Percentiles rank a stretch among this genome's conserved stretches.
Evolutionary conservation across 306 rosid genomes (phyloP).

Genomic region (Crotalaria pallida): DNA sequence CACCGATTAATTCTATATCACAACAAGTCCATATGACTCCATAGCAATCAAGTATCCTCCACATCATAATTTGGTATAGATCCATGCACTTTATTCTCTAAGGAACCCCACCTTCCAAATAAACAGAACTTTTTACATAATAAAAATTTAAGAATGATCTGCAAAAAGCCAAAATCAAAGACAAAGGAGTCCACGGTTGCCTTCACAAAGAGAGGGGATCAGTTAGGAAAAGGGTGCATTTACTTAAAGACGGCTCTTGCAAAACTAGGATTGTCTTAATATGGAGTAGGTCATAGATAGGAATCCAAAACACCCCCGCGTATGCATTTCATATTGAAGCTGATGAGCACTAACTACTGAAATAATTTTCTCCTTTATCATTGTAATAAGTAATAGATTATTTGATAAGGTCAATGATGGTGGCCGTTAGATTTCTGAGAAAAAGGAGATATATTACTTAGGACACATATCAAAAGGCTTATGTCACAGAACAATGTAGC

Average conservation of each 20-base stretch:
- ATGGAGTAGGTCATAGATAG: not conserved
- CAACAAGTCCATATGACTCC: not conserved
- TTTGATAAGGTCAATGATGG: not conserved
- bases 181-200: not conserved
- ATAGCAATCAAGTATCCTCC: not conserved
- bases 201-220: not conserved
- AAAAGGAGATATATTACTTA: not conserved
- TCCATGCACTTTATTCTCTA: too few relatives aligned
- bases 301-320: not conserved
- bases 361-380: not conserved
- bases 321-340: not conserved
- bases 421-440: not conserved
- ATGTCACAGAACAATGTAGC: not conserved
- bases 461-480: not conserved
- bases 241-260: not conserved
- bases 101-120: too few relatives aligned
- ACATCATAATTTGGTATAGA: too few relatives aligned
- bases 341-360: not conserved
- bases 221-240: not conserved
- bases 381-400: not conserved
- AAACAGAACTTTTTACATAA: not conserved
- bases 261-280: not conserved
- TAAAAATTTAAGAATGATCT: not conserved
- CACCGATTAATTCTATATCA: not conserved
- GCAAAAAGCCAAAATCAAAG: not conserved